Percentiles rank a stretch among this genome's conserved stretches.
These are phyloP conservation scores for Verticillium tricorpus DNA, from an alignment of 2,329 filamentous ascomycete species.

Conservation along the genomic window DNA sequence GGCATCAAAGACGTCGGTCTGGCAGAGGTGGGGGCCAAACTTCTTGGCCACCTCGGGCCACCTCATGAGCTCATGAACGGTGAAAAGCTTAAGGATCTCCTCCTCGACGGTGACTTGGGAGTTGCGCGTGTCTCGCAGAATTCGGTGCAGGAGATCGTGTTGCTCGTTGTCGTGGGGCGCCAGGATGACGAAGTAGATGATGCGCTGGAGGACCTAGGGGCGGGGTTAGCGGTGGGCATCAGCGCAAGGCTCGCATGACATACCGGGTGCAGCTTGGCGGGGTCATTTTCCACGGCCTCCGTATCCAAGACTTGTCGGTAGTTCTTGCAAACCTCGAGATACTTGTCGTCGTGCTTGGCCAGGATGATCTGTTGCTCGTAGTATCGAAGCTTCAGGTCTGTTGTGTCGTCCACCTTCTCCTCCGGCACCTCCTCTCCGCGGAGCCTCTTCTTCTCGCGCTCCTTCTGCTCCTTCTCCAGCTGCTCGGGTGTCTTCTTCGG, in stretches of 20 bases:
- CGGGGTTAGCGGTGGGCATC: background rate
- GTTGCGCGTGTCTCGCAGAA: slow-evolving; percentile 81
- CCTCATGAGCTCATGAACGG: slow-evolving; percentile 93
- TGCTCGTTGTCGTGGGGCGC: slow-evolving; percentile 98
- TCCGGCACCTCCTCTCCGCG: slow-evolving; percentile 74
- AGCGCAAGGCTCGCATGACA: slow-evolving; percentile 24
- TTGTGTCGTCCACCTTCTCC: slow-evolving; percentile 82
- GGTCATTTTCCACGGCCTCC: slow-evolving; percentile 87
- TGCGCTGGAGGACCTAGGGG: slow-evolving; percentile 78
- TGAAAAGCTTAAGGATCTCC: slow-evolving; percentile 89
- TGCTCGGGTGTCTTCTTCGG: slow-evolving; percentile 87
- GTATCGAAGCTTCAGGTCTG: slow-evolving; percentile 90
- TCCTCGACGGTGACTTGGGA: slow-evolving; percentile 73
- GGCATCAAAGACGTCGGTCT: slow-evolving; percentile 84
- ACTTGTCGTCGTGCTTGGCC: slow-evolving; percentile 95
- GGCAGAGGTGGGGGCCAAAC: slow-evolving; percentile 83
- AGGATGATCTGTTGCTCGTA: slow-evolving; percentile 97
- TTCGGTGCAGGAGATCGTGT: slow-evolving; percentile 91
- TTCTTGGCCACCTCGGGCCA: slow-evolving; percentile 91
- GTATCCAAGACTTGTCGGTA: slow-evolving; percentile 97
- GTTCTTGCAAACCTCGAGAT: slow-evolving; percentile 96
- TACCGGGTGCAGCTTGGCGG: slow-evolving; percentile 80
- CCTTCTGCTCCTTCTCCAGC: slow-evolving; percentile 85
- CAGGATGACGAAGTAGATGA: slow-evolving; percentile 96
- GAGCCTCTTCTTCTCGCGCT: slow-evolving; percentile 79